phyloP scores from a whole-genome alignment of 202 grass and related monocot species.

The Schoenoplectus tabernaemontani region DNA sequence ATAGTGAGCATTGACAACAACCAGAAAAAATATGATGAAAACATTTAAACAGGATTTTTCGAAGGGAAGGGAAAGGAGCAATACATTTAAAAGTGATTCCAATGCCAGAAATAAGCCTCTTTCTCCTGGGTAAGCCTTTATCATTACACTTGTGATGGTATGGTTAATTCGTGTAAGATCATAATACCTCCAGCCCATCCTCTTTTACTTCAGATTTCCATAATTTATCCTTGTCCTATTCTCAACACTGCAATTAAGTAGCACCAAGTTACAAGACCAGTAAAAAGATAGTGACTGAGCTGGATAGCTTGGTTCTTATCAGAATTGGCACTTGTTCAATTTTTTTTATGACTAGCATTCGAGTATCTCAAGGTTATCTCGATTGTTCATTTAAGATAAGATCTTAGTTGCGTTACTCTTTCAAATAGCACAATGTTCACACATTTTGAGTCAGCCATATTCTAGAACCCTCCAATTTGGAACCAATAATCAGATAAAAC shows the following conservation, averaged over 20 bases:
- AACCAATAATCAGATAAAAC: not conserved
- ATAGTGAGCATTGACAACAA: not conserved
- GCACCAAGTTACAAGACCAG: not conserved
- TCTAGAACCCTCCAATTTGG: not conserved
- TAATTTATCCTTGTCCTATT: not conserved
- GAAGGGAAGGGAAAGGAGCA: slow-evolving; percentile 15
- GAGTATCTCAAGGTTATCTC: not conserved
- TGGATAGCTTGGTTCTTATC: not conserved
- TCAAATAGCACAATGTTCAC: not conserved
- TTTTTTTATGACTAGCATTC: not conserved
- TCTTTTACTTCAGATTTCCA: not conserved
- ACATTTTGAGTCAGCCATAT: not conserved
- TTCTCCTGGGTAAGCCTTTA: slow-evolving; percentile 19
- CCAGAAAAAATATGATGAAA: not conserved
- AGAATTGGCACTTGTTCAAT: not conserved
- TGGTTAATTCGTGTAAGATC: not conserved
- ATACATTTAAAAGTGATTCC: slow-evolving; percentile 19
- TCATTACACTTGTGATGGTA: not conserved
- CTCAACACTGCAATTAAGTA: not conserved
- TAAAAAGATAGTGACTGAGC: not conserved
- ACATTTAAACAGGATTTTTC: not conserved
- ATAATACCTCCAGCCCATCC: not conserved
- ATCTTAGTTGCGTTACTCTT: not conserved
- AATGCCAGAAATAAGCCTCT: slow-evolving; percentile 1
- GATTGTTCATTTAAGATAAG: not conserved